These are phyloP conservation scores for Mesembryanthemum crystallinum DNA, from an alignment of 148 eudicot genomes.

Conservation along the genomic window DNA sequence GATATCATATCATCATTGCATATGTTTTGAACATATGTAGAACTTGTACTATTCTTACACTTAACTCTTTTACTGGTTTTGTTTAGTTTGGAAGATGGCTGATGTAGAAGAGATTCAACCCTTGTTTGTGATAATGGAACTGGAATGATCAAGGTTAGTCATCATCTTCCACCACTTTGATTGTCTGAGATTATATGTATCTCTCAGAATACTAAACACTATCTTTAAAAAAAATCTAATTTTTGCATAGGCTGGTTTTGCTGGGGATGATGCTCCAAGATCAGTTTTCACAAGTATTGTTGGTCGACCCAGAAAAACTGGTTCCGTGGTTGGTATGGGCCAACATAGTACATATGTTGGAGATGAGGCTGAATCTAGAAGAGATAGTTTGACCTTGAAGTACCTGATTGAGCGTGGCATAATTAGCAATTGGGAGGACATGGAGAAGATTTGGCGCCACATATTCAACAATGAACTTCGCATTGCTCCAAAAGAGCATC, in stretches of 20 bases:
- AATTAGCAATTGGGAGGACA: slow-evolving; percentile 60
- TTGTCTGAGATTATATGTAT: too few species aligned
- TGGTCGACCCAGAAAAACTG: slow-evolving; percentile 37
- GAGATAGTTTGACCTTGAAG: slow-evolving; percentile 39
- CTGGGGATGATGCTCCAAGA: slow-evolving; percentile 37
- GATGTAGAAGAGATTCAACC: too few species aligned
- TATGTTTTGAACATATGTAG: too few species aligned
- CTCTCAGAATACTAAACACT: too few species aligned
- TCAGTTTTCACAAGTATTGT: slow-evolving; percentile 35
- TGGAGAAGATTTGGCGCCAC: slow-evolving; percentile 73
- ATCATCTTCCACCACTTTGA: too few species aligned
- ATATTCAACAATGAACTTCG: slow-evolving; percentile 68
- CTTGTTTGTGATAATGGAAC: too few species aligned
- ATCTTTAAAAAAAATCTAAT: too few species aligned
- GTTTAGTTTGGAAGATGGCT: too few species aligned
- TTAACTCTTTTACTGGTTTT: too few species aligned
- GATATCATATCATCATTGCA: too few species aligned
- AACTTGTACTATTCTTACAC: too few species aligned
- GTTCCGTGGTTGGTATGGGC: slow-evolving; percentile 41
- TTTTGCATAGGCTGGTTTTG: slow-evolving; percentile 31
- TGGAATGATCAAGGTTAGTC: too few species aligned
- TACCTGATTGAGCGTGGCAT: slow-evolving; percentile 51
- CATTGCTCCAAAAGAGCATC: slow-evolving; percentile 66
- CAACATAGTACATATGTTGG: slow-evolving; percentile 37
- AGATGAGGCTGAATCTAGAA: slow-evolving; percentile 38